Base-by-base conservation (phyloP, 768 basidiomycete species). In the Auricularia auricula-judae region DNA sequence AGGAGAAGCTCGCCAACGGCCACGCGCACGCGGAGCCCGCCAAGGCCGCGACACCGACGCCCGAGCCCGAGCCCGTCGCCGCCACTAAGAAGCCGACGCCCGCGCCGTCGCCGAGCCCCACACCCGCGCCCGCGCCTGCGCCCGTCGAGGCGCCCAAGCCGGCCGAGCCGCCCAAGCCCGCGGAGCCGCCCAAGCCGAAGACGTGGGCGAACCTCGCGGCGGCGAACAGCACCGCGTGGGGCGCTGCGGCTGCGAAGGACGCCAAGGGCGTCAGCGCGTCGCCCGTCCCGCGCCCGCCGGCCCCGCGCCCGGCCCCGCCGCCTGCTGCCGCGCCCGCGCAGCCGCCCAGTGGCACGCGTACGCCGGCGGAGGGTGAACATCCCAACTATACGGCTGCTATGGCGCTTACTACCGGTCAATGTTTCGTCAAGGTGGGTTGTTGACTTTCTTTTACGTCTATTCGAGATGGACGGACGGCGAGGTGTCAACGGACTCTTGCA, bases 171-270 rank as follows among this genome's bases (percentile, higher is more conserved):
- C 70, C 78, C 5, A 71, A 74, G 10, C 76, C 80, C 4, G 67
- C 72, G 4, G 80, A 79, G 21, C 75, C 82, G 11, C 75, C 83
- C 11, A 76, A 70, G 14, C 91, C 90, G 16, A 89, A 90, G 72
- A 88, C 88, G 0, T 98, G 94, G 95, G 95, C 95, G 0, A 90
- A 88, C 64, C 84, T 97, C 56, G 94, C 94, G 58, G 93, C 94
- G 47, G 74, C 87, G 21, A 89, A 89, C 71, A 75, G 82, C 16
- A 87, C 86, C 71, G 91, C 89, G 73, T 96, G 93, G 94, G 91
- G 92, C 54, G 75, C 86, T 1, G 84, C 87, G 16, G 87, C 93
- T 42, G 91, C 90, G 1, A 83, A 84, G 64, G 88, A 92, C 65
- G 83, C 84, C 2, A 86, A 87, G 65, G 91, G 89, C 36, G 82